These are phyloP conservation scores for Pythium folliculosum DNA, from an alignment of 352 stramenopile species.

Conservation along the genomic window DNA sequence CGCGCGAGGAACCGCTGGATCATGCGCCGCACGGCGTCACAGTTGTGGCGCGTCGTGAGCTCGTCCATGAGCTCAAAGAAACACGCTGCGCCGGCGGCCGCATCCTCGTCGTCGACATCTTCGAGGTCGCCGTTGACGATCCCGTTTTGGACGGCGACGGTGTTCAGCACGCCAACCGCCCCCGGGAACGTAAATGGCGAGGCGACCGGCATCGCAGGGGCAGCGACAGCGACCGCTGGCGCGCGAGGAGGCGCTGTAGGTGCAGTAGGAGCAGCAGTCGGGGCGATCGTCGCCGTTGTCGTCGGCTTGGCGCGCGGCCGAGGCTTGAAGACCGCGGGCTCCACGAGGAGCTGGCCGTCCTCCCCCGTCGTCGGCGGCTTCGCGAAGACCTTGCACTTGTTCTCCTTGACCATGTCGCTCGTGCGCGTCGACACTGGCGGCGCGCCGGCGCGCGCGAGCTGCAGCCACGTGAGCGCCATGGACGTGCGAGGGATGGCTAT, in stretches of 20 bases:
- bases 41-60: no score
- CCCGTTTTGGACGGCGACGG: neutral
- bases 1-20: constrained; percentile 49
- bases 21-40: constrained; percentile 45
- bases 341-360: constrained; percentile 7
- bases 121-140: neutral
- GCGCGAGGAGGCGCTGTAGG: neutral
- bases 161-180: neutral
- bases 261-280: neutral
- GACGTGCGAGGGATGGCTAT: neutral
- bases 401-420: neutral
- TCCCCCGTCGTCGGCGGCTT: neutral
- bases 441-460: neutral
- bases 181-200: no score
- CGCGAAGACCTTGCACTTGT: constrained; percentile 3
- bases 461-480: constrained; percentile 16
- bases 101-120: constrained; percentile 21
- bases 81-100: constrained; percentile 12
- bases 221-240: neutral
- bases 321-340: constrained; percentile 9
- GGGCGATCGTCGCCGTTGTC: neutral
- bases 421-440: neutral
- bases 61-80: constrained; percentile 29
- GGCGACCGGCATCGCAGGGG: no score
- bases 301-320: neutral